phyloP scores from a whole-genome alignment of 495 filamentous ascomycete species.

The Penicillium antarcticum region DNA sequence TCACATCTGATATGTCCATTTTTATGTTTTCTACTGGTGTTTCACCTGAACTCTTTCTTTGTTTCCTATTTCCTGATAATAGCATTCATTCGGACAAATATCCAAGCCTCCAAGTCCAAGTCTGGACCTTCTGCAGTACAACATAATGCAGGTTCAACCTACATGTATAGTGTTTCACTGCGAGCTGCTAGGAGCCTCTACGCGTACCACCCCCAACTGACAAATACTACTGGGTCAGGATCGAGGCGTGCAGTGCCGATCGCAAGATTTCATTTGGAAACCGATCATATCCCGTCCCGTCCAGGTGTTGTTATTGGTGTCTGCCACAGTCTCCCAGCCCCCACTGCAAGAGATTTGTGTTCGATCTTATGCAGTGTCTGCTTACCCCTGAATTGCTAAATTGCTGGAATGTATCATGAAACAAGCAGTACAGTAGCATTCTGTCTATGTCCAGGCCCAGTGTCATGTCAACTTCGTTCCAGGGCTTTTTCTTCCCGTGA shows the following conservation, averaged over 20 bases:
- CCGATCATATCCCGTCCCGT: neutral
- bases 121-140: neutral
- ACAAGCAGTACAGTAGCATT: too few relatives aligned
- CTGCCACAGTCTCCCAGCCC: neutral
- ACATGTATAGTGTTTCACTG: slow-evolving; percentile 8
- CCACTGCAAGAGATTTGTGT: too few relatives aligned
- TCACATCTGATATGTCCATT: too few relatives aligned
- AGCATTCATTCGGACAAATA: neutral
- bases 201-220: neutral
- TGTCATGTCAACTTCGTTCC: too few relatives aligned
- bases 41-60: too few relatives aligned
- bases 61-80: too few relatives aligned
- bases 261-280: slow-evolving; percentile 7
- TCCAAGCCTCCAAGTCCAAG: neutral
- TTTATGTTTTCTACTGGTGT: too few relatives aligned
- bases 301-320: neutral
- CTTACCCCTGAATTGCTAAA: too few relatives aligned
- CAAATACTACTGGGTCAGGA: neutral
- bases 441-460: too few relatives aligned
- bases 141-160: neutral
- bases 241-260: slow-evolving; percentile 5
- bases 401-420: too few relatives aligned
- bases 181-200: slow-evolving; percentile 9
- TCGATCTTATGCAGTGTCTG: too few relatives aligned
- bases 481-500: too few relatives aligned